Percentiles rank a stretch among this genome's conserved stretches.
phyloP scores from a whole-genome alignment of 1,139 yeast genomes.

The Sugiyamaella grinbergsii region DNA sequence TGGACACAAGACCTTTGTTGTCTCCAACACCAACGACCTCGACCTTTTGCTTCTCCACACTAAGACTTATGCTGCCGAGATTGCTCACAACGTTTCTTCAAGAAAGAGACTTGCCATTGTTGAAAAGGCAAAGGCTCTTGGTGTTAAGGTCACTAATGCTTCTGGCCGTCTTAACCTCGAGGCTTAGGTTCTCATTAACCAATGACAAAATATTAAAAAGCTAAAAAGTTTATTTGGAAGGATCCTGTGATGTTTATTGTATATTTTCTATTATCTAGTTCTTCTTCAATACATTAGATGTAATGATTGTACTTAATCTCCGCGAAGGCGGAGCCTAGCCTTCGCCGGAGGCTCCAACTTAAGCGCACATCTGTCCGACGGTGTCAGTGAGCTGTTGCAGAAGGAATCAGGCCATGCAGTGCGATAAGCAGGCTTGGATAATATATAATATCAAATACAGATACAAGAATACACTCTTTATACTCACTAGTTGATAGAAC shows the following conservation, averaged over 20 bases:
- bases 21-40: constrained; percentile 89
- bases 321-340: too few species aligned
- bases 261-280: constrained; percentile 19
- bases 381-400: too few species aligned
- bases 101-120: constrained; percentile 97
- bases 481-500: too few species aligned
- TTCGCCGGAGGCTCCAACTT: neutral
- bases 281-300: constrained; percentile 20
- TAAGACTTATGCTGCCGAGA: constrained; percentile 99
- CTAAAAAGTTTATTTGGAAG: constrained; percentile 12
- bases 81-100: constrained; percentile 97
- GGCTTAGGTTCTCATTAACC: constrained; percentile 56
- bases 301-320: neutral
- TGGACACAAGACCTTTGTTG: constrained; percentile 97
- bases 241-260: constrained; percentile 19
- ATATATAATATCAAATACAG: too few species aligned
- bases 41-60: constrained; percentile 96
- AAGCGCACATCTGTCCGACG: neutral
- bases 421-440: too few species aligned
- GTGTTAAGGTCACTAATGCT: constrained; percentile 99
- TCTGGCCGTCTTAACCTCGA: constrained; percentile 98
- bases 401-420: too few species aligned
- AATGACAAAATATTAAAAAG: constrained; percentile 14
- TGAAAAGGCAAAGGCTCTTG: constrained; percentile 97
- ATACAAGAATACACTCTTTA: too few species aligned